These are phyloP conservation scores for Phytopythium oedochilum DNA, from an alignment of 352 stramenopile species.

Conservation along the genomic window DNA sequence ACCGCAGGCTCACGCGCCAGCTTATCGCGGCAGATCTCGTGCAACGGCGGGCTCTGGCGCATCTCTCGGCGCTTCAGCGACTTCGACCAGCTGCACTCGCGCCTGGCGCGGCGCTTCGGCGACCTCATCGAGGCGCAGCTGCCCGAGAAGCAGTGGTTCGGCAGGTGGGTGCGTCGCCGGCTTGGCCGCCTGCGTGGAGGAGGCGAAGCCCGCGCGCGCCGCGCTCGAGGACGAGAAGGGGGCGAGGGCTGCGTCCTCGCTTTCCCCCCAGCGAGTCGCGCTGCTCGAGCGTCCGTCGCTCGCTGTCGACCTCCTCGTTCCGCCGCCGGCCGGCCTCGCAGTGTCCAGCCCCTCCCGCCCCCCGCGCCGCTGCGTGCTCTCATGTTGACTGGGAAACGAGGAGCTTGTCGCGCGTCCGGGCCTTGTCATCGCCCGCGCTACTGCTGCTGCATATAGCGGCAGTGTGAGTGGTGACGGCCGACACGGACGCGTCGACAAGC, in stretches of 20 bases:
- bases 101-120: constrained; percentile 64
- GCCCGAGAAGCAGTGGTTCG: constrained; percentile 87
- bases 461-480: not conserved
- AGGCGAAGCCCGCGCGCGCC: not conserved
- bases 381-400: constrained; percentile 40
- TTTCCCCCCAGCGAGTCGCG: not conserved
- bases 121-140: constrained; percentile 64
- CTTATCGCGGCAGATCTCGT: constrained; percentile 53
- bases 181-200: not conserved
- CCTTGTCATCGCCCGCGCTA: too few relatives aligned
- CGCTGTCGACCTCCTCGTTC: constrained; percentile 24
- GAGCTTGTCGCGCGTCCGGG: constrained; percentile 17
- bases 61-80: constrained; percentile 84
- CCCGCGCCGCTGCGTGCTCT: constrained; percentile 5
- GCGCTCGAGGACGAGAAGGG: not conserved
- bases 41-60: constrained; percentile 76
- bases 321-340: not conserved
- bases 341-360: not conserved
- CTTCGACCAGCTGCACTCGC: constrained; percentile 84
- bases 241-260: not conserved
- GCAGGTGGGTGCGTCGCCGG: constrained; percentile 49
- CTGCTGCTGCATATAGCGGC: not conserved
- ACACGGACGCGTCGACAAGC: constrained; percentile 10
- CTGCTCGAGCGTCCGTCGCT: not conserved
- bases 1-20: not conserved